These are phyloP conservation scores for Trichopus zeylanicus DNA, from an alignment of 116 monocot genomes.

Conservation along the genomic window DNA sequence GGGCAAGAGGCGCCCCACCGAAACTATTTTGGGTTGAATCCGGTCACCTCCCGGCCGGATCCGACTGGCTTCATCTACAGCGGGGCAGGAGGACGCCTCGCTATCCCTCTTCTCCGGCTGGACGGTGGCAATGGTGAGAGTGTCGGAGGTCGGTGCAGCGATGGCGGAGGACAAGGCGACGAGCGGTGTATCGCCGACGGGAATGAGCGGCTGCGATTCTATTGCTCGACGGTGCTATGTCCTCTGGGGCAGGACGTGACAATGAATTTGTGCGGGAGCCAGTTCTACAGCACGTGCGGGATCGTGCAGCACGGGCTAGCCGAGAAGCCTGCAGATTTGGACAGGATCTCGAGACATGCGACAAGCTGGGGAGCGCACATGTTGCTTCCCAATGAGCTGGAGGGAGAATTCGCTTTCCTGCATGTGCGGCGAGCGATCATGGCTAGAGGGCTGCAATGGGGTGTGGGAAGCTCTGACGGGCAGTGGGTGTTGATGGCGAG, in stretches of 20 bases:
- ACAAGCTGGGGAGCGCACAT: constrained; percentile 50
- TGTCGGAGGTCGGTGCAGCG: too few species aligned
- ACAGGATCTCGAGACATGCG: constrained; percentile 35
- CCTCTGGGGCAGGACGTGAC: not conserved
- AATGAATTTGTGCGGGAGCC: constrained; percentile 25
- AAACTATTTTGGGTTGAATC: too few species aligned
- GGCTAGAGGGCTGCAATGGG: constrained; percentile 41
- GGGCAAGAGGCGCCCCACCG: too few species aligned
- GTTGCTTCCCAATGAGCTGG: constrained; percentile 42
- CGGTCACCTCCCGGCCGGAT: too few species aligned
- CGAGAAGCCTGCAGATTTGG: constrained; percentile 34
- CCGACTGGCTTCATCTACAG: too few species aligned
- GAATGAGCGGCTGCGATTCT: constrained; percentile 34
- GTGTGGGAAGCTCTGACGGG: constrained; percentile 10
- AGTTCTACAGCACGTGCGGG: constrained; percentile 37
- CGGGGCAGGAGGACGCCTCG: too few species aligned
- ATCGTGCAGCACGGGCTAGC: constrained; percentile 40
- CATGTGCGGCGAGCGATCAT: constrained; percentile 39
- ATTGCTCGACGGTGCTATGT: constrained; percentile 27
- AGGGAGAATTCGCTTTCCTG: constrained; percentile 33
- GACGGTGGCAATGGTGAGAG: too few species aligned
- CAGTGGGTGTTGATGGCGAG: too few species aligned
- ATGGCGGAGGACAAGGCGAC: not conserved
- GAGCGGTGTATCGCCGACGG: constrained; percentile 34
- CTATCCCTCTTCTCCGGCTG: too few species aligned